These are phyloP conservation scores for Lactarius quietus DNA, from an alignment of 768 basidiomycete species.

Conservation along the genomic window DNA sequence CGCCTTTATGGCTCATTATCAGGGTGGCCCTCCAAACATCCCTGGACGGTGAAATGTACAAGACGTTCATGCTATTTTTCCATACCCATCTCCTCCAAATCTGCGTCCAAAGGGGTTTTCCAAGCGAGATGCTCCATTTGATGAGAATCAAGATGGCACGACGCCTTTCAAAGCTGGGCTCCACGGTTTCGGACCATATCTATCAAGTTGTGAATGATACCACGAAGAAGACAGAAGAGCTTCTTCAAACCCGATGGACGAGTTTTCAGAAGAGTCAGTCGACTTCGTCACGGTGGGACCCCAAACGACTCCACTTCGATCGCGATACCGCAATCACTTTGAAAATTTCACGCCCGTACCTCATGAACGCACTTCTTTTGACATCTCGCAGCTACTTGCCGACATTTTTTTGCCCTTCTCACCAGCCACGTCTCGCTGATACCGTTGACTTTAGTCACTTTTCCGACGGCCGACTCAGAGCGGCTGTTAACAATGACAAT, in stretches of 20 bases:
- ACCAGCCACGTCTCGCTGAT: background rate
- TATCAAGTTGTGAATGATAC: background rate
- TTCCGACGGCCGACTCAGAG: background rate
- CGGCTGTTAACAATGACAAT: background rate
- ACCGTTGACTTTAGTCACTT: background rate
- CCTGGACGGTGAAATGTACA: background rate
- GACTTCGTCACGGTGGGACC: background rate
- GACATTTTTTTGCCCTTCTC: background rate
- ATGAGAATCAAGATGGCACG: background rate
- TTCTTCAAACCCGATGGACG: background rate
- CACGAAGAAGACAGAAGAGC: background rate
- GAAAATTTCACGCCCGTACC: background rate
- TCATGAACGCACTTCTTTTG: background rate
- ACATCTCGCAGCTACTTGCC: background rate
- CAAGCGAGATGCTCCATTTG: background rate
- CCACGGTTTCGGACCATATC: background rate
- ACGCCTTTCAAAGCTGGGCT: background rate
- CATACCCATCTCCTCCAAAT: background rate
- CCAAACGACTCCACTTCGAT: background rate
- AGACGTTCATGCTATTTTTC: background rate
- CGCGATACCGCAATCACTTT: slow-evolving; percentile 1
- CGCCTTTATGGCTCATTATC: background rate
- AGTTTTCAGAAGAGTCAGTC: background rate
- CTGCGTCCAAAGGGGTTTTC: background rate
- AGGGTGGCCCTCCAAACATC: background rate